These are phyloP conservation scores for Clavariopsis aquatica DNA, from an alignment of 495 filamentous ascomycete species.

Conservation along the genomic window DNA sequence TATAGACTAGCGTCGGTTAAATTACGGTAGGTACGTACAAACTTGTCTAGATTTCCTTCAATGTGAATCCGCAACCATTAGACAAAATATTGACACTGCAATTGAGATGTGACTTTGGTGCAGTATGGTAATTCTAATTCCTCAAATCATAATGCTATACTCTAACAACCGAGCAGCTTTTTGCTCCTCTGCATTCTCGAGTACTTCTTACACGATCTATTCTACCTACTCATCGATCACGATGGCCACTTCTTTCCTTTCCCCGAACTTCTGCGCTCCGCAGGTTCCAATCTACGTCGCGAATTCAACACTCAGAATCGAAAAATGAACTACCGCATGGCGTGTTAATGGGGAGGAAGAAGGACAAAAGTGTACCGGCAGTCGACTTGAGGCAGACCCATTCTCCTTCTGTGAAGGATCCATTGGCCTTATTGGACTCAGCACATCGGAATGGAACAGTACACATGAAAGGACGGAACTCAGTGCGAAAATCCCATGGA, in stretches of 20 bases:
- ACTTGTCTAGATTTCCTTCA: not conserved
- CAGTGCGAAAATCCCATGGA: not conserved
- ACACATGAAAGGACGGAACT: not conserved
- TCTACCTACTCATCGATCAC: not conserved
- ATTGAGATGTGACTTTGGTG: not conserved
- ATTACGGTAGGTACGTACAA: no score
- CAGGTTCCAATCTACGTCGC: not conserved
- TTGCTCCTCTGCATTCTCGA: not conserved
- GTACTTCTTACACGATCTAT: not conserved
- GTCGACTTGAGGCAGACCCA: not conserved
- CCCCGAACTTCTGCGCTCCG: not conserved
- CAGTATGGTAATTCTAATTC: not conserved
- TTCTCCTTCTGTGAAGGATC: not conserved
- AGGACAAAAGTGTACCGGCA: not conserved
- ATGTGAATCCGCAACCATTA: not conserved
- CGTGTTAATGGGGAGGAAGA: not conserved
- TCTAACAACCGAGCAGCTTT: not conserved
- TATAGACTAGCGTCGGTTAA: no score
- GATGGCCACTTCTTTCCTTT: not conserved
- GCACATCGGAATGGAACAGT: not conserved
- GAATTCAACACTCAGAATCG: not conserved
- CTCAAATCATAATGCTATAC: not conserved
- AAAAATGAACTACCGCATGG: not conserved
- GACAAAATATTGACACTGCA: not conserved
- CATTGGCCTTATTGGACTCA: not conserved